Conservation (phyloP, 441 rosid genomes). For the Arabidopsis lyrata region DNA sequence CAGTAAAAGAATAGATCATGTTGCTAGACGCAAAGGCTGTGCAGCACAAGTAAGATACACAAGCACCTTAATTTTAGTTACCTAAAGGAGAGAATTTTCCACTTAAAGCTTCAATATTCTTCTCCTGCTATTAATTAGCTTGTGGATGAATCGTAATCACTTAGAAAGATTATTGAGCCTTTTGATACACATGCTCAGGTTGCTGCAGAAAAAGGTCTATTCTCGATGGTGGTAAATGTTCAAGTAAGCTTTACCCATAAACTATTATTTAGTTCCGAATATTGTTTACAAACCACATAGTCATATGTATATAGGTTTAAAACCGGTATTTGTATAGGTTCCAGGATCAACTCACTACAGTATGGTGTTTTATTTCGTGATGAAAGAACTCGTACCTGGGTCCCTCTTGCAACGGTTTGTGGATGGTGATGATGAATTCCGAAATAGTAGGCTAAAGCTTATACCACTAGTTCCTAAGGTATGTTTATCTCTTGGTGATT, state of each 20-base stretch:
- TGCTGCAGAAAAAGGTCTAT: constrained; percentile 91
- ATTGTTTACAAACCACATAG: constrained; percentile 1
- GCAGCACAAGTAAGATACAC: constrained; percentile 80
- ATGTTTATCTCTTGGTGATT: constrained; percentile 36
- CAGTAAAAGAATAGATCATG: constrained; percentile 96
- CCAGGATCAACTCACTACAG: constrained; percentile 97
- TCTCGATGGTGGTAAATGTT: constrained; percentile 83
- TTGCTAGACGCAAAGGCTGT: constrained; percentile 92
- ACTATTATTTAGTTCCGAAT: constrained; percentile 9
- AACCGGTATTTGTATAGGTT: constrained; percentile 54
- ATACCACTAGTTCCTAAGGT: constrained; percentile 98
- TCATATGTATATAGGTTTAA: constrained; percentile 22
- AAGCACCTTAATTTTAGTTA: constrained; percentile 7
- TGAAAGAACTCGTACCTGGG: constrained; percentile 73
- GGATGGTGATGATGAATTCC: constrained; percentile 98
- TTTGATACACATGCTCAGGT: constrained; percentile 57
- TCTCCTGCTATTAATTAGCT: neutral
- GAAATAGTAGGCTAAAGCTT: constrained; percentile 94
- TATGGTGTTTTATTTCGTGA: constrained; percentile 97
- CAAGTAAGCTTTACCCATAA: constrained; percentile 72
- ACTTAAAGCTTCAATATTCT: constrained; percentile 4
- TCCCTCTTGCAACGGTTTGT: constrained; percentile 94
- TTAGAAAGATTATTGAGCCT: constrained; percentile 7
- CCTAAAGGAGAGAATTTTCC: neutral
- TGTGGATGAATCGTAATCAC: constrained; percentile 9